Evolutionary conservation across 768 basidiomycete species (phyloP).

Genomic region (Trametopsis cervina): DNA sequence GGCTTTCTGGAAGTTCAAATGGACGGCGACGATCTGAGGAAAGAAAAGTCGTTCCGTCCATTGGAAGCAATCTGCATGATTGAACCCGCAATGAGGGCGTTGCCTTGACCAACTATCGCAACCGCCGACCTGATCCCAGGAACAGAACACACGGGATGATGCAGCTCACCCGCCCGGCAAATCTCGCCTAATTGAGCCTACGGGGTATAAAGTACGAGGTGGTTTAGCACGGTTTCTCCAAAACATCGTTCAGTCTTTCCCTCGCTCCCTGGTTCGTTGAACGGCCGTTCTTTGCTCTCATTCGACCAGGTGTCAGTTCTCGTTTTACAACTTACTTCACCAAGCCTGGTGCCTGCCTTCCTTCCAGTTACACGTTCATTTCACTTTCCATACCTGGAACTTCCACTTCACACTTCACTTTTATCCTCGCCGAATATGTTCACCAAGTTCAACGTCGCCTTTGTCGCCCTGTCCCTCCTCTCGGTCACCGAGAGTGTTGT

Average conservation of each 20-base stretch:
- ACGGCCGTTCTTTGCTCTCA: constrained; percentile 32
- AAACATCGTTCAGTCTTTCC: constrained; percentile 6
- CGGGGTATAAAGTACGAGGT: too few relatives aligned
- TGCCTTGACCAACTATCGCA: too few relatives aligned
- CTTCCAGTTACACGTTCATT: constrained; percentile 22
- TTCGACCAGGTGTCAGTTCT: constrained; percentile 40
- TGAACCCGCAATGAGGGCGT: too few relatives aligned
- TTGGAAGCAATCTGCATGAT: too few relatives aligned
- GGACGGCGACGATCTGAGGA: constrained; percentile 9
- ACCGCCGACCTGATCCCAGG: background rate
- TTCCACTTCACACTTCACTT: background rate
- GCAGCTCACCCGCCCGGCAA: background rate
- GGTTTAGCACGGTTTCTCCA: background rate
- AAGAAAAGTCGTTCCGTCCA: too few relatives aligned
- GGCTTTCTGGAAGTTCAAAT: constrained; percentile 10
- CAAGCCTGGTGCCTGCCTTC: constrained; percentile 4
- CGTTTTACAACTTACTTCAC: constrained; percentile 11
- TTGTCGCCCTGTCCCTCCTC: constrained; percentile 17
- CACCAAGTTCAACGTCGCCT: constrained; percentile 14
- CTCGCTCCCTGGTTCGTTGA: constrained; percentile 34
- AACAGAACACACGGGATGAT: background rate
- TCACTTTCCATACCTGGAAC: constrained; percentile 5
- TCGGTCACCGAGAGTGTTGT: constrained; percentile 15
- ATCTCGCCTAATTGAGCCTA: too few relatives aligned
- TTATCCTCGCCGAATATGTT: constrained; percentile 12